phyloP scores from a whole-genome alignment of 495 filamentous ascomycete species.

The Penicillium salamii region DNA sequence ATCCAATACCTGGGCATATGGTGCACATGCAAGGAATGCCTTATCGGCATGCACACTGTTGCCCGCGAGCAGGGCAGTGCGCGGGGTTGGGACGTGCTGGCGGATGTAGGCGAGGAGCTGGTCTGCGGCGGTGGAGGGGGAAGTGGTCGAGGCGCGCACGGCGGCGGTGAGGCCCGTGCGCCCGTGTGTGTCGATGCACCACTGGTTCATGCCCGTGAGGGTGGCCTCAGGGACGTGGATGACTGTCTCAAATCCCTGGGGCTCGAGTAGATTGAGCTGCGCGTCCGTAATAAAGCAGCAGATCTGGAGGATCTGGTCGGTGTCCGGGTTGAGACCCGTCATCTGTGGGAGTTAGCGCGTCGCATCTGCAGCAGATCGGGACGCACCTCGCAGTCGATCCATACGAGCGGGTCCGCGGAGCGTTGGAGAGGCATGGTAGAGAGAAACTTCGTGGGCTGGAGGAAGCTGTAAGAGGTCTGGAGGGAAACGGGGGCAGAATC shows the following conservation, averaged over 20 bases:
- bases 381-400: slow-evolving; percentile 86
- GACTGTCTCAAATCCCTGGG: slow-evolving; percentile 72
- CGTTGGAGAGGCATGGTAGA: slow-evolving; percentile 41
- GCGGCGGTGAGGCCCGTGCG: slow-evolving; percentile 75
- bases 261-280: slow-evolving; percentile 72
- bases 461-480: slow-evolving; percentile 5
- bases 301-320: slow-evolving; percentile 85
- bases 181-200: slow-evolving; percentile 64
- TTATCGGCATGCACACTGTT: slow-evolving; percentile 91
- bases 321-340: slow-evolving; percentile 81
- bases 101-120: slow-evolving; percentile 75
- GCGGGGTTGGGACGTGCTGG: slow-evolving; percentile 59
- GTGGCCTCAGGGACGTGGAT: slow-evolving; percentile 70
- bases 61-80: slow-evolving; percentile 73
- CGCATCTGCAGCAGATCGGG: background rate
- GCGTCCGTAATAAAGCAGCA: slow-evolving; percentile 89
- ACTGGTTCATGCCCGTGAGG: slow-evolving; percentile 74
- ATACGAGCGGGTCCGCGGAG: slow-evolving; percentile 66
- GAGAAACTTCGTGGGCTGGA: background rate
- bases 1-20: slow-evolving; percentile 68
- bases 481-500: slow-evolving; percentile 9
- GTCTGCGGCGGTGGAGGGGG: slow-evolving; percentile 66
- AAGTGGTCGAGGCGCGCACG: slow-evolving; percentile 70
- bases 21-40: slow-evolving; percentile 71
- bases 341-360: slow-evolving; percentile 56